Conservation (phyloP, 495 filamentous ascomycete genomes). For the Neurospora pannonica region DNA sequence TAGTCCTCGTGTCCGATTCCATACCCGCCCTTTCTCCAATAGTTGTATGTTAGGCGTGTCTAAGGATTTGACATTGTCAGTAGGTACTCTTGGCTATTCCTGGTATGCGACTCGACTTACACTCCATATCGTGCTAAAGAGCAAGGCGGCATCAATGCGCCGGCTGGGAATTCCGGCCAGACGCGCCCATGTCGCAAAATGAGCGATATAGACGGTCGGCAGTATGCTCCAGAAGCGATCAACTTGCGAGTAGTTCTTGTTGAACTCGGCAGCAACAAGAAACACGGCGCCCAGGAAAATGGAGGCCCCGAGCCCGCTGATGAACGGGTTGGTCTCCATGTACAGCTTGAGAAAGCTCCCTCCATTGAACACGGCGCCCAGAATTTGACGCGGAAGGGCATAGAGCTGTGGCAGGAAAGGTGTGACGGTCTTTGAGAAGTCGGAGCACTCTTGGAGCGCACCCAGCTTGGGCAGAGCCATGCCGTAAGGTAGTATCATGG, state of each 20-base stretch:
- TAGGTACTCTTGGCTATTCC: background rate
- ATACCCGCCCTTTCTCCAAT: constrained; percentile 94
- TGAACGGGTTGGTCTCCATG: constrained; percentile 75
- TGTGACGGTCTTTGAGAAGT: constrained; percentile 59
- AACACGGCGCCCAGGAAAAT: constrained; percentile 58
- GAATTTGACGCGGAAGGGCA: constrained; percentile 49
- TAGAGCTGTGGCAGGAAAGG: constrained; percentile 74
- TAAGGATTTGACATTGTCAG: constrained; percentile 19
- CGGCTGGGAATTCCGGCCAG: constrained; percentile 60
- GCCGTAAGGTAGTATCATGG: background rate
- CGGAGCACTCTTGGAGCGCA: constrained; percentile 59
- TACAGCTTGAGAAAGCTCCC: constrained; percentile 57
- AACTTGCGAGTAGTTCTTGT: constrained; percentile 88
- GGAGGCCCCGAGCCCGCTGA: constrained; percentile 65
- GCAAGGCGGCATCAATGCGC: constrained; percentile 62
- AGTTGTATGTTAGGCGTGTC: constrained; percentile 86
- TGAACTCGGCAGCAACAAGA: constrained; percentile 69
- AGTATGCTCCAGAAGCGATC: constrained; percentile 87
- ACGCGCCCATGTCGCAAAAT: constrained; percentile 75
- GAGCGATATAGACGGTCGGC: constrained; percentile 79
- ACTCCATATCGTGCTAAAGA: constrained; percentile 70
- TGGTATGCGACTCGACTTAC: constrained; percentile 37
- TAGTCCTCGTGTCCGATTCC: constrained; percentile 84
- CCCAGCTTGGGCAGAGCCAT: constrained; percentile 65
- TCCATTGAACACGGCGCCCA: constrained; percentile 48